Conservation (phyloP, 1,284 basidiomycete genomes). For the Ceratobasidium sp. region DNA sequence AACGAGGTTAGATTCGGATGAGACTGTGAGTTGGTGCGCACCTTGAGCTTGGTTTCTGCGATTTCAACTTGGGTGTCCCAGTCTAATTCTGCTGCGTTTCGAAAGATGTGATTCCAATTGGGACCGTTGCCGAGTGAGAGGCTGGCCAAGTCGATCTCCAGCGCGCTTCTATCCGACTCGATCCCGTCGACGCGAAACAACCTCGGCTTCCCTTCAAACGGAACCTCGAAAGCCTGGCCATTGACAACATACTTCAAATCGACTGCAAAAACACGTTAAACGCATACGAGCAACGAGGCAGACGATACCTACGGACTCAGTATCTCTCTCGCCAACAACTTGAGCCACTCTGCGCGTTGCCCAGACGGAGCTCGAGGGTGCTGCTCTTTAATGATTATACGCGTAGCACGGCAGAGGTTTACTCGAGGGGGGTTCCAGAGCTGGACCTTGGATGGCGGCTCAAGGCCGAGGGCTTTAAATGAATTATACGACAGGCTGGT, state of each 20-base stretch:
- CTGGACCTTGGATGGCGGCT: slow-evolving; percentile 16
- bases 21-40: slow-evolving; percentile 7
- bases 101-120: slow-evolving; percentile 63
- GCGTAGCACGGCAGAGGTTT: neutral
- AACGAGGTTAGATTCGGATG: slow-evolving; percentile 44
- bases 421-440: slow-evolving; percentile 25
- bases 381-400: neutral
- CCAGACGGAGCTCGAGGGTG: neutral
- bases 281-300: slow-evolving; percentile 45
- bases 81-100: slow-evolving; percentile 55
- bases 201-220: slow-evolving; percentile 71
- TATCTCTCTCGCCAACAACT: slow-evolving; percentile 70
- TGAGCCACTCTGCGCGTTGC: slow-evolving; percentile 70
- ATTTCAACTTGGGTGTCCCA: slow-evolving; percentile 74
- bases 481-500: slow-evolving; percentile 34
- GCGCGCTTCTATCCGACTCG: slow-evolving; percentile 53
- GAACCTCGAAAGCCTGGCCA: slow-evolving; percentile 72
- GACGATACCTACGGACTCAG: slow-evolving; percentile 62
- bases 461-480: slow-evolving; percentile 17
- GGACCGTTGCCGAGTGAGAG: slow-evolving; percentile 61
- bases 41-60: slow-evolving; percentile 49
- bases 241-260: slow-evolving; percentile 78
- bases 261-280: slow-evolving; percentile 62
- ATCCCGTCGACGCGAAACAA: slow-evolving; percentile 65
- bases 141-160: slow-evolving; percentile 57